phyloP scores from a whole-genome alignment of 305 asterid species.

The Plantago coronopus region DNA sequence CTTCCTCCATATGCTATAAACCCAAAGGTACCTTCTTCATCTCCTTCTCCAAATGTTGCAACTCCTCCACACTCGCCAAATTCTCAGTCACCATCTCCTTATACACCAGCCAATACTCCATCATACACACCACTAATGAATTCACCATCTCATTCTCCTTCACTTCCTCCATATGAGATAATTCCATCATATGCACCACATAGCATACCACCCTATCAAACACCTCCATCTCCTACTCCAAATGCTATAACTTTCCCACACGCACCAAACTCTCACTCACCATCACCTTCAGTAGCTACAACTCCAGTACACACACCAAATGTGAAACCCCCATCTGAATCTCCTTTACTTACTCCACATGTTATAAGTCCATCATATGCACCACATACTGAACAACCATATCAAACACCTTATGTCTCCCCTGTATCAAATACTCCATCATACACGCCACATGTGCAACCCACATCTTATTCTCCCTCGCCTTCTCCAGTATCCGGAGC shows the following conservation, averaged over 20 bases:
- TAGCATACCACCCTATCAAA: neutral
- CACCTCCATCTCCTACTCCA: neutral
- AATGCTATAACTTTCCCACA: neutral
- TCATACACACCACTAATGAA: neutral
- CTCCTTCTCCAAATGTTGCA: neutral
- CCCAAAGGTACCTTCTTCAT: neutral
- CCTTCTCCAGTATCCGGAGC: neutral
- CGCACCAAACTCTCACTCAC: conserved; percentile 13
- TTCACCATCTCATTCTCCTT: neutral
- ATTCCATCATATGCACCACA: conserved; percentile 5
- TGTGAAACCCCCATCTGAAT: neutral
- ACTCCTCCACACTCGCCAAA: conserved; percentile 15
- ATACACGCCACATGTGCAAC: neutral
- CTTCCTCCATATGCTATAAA: neutral
- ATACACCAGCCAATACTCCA: conserved; percentile 17
- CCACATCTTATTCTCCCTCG: neutral
- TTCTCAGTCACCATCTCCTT: conserved; percentile 5
- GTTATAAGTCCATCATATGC: neutral
- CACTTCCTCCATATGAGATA: neutral
- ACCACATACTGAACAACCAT: conserved; percentile 1
- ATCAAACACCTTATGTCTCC: neutral
- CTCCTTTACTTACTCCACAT: neutral
- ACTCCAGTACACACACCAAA: conserved; percentile 11
- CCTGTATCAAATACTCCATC: neutral
- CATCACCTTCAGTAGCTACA: conserved; percentile 11